phyloP scores from a whole-genome alignment of 805 yeast species.

The Metschnikowia koreensis region DNA sequence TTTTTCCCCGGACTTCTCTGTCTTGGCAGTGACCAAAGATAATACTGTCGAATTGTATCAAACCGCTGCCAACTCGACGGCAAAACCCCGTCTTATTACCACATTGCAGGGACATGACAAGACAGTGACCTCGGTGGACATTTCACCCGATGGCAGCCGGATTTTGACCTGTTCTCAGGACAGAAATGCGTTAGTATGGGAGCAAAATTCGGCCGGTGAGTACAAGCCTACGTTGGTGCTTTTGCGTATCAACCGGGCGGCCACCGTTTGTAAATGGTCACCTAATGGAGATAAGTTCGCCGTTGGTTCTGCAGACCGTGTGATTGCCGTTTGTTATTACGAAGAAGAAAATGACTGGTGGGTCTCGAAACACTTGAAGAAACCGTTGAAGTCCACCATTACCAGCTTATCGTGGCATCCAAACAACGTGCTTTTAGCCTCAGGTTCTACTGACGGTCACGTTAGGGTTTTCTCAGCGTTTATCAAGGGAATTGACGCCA shows the following conservation, averaged over 20 bases:
- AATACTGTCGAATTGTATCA: conserved; percentile 73
- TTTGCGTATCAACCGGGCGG: conserved; percentile 90
- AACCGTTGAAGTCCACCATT: conserved; percentile 87
- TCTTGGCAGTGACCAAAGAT: conserved; percentile 80
- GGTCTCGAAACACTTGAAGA: conserved; percentile 96
- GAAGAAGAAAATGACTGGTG: conserved; percentile 99
- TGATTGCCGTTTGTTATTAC: conserved; percentile 92
- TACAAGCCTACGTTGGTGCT: conserved; percentile 88
- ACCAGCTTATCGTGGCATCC: conserved; percentile 90
- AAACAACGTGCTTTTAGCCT: conserved; percentile 80
- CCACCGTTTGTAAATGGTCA: conserved; percentile 92
- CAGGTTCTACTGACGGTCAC: conserved; percentile 93
- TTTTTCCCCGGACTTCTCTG: conserved; percentile 62
- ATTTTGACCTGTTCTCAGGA: conserved; percentile 98
- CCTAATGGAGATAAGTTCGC: conserved; percentile 95
- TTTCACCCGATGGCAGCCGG: conserved; percentile 74
- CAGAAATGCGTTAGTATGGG: conserved; percentile 97
- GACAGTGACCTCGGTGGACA: conserved; percentile 90
- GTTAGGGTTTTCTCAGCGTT: conserved; percentile 86
- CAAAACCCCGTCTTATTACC: conserved; percentile 60
- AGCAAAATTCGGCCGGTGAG: conserved; percentile 53
- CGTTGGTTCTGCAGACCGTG: conserved; percentile 93
- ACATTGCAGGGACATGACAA: conserved; percentile 84
- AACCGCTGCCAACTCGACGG: conserved; percentile 39
- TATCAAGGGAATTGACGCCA: conserved; percentile 82